Percentiles rank a stretch among this genome's conserved stretches.
phyloP scores from a whole-genome alignment of 495 filamentous ascomycete species.

The Jackrogersella multiformis region DNA sequence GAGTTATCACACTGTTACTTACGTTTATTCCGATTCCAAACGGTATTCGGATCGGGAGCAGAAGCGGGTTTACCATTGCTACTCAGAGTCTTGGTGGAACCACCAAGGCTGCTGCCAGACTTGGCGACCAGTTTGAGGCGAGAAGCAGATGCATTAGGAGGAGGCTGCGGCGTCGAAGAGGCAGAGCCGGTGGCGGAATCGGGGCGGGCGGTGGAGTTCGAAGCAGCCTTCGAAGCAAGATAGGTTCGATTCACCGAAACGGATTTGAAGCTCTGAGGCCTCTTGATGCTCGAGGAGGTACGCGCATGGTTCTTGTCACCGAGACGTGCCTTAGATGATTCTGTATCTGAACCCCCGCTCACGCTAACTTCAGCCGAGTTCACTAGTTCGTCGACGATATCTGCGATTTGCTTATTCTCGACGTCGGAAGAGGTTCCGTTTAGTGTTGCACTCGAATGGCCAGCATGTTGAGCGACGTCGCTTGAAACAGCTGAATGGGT shows the following conservation, averaged over 20 bases:
- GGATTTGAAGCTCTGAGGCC: slow-evolving; percentile 87
- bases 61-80: slow-evolving; percentile 62
- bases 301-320: slow-evolving; percentile 69
- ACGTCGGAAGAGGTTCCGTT: slow-evolving; percentile 59
- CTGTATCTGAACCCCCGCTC: slow-evolving; percentile 76
- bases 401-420: slow-evolving; percentile 61
- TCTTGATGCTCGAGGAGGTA: slow-evolving; percentile 77
- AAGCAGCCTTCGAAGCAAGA: slow-evolving; percentile 65
- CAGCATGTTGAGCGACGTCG: slow-evolving; percentile 56
- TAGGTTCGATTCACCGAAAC: slow-evolving; percentile 94
- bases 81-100: slow-evolving; percentile 58
- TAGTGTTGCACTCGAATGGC: slow-evolving; percentile 48
- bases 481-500: slow-evolving; percentile 31
- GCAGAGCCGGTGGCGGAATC: slow-evolving; percentile 55
- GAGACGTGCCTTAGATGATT: slow-evolving; percentile 62
- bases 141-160: slow-evolving; percentile 48
- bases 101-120: slow-evolving; percentile 58
- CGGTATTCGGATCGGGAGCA: slow-evolving; percentile 71
- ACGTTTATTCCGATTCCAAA: slow-evolving; percentile 99
- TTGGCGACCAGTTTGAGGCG: slow-evolving; percentile 66
- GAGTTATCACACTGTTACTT: slow-evolving; percentile 49
- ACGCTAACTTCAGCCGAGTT: slow-evolving; percentile 65
- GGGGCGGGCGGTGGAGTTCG: slow-evolving; percentile 58
- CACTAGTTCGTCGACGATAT: slow-evolving; percentile 59
- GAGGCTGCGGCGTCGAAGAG: slow-evolving; percentile 46